These are phyloP conservation scores for Ceratocystis smalleyi DNA, from an alignment of 2,329 filamentous ascomycete genomes.

Conservation along the genomic window DNA sequence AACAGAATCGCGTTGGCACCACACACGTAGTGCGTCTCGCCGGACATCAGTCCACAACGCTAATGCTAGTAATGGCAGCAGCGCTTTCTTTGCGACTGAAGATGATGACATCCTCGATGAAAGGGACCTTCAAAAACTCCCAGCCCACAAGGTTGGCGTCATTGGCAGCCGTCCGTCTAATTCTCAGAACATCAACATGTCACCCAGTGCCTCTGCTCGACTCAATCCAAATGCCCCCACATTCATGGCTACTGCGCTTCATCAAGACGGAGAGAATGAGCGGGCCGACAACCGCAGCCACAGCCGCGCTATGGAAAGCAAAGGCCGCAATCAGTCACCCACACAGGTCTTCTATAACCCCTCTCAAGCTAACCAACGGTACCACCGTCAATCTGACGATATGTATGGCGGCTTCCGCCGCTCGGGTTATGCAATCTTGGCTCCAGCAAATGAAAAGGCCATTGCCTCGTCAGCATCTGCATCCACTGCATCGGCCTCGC, in stretches of 20 bases:
- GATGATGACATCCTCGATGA: conserved; percentile 49
- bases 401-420: conserved; percentile 30
- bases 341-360: background rate
- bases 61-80: conserved; percentile 31
- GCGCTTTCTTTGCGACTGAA: conserved; percentile 32
- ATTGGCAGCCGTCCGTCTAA: conserved; percentile 60
- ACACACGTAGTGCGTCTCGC: conserved; percentile 52
- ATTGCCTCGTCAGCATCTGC: conserved; percentile 31
- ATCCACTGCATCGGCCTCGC: conserved; percentile 25
- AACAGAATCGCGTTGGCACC: conserved; percentile 35
- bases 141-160: conserved; percentile 42
- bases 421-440: conserved; percentile 41
- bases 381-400: background rate
- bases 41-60: conserved; percentile 70
- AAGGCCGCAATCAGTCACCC: conserved; percentile 20
- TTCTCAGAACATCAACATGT: conserved; percentile 24
- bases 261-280: conserved; percentile 26
- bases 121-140: conserved; percentile 37
- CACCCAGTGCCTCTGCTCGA: conserved; percentile 39
- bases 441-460: conserved; percentile 41
- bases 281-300: conserved; percentile 18
- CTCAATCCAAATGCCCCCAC: conserved; percentile 82
- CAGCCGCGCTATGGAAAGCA: conserved; percentile 24
- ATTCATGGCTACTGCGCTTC: conserved; percentile 60
- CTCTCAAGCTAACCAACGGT: background rate